Base-by-base conservation (phyloP, 805 yeast species). In the Ogataea polymorpha region DNA sequence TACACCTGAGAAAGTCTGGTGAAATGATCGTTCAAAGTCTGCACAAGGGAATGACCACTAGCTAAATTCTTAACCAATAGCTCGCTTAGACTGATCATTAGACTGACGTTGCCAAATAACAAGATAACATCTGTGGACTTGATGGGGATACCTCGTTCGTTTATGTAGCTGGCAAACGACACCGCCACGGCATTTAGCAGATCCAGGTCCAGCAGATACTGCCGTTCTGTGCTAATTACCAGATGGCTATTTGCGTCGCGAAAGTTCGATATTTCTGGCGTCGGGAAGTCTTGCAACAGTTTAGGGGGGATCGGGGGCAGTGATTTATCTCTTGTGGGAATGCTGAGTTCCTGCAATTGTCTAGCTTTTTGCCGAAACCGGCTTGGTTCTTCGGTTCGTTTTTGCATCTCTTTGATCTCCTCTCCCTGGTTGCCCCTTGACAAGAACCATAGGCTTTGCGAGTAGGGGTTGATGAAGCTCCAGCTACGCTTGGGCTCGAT, bases 101-200 rank as follows among this genome's bases (percentile, higher is more conserved):
- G 62, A 12, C 60, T 67, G 27, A 71, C 49, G 46, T 72, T 71
- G 1, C 75, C 73, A 56, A 75, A 74, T 2, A 75, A 47, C 6
- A 65, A 39, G 5, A 63, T 32, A 39, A 66, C 67, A 23, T 72
- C 74, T 17, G 56, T 55, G 5, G 50, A 37, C 18, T 64, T 49
- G 9, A 72, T 50, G 11, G 64, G 59, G 33, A 62, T 50, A 16
- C 53, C 56, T 32, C 57, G 59, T 20, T 55, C 55, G 21, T 44
- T 48, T 5, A 62, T 58, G 32, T 56, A 60, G 29, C 53, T 53
- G 18, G 68, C 47, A 9, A 62, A 49, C 5, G 63, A 58, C 8
- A 67, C 52, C 36, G 63, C 68, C 0, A 70, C 58, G 5, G 58
- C 35, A 16, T 59, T 55, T 13, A 66, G 51, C 8, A 61, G 35